phyloP scores from a whole-genome alignment of 805 yeast species.

The Hanseniaspora vineae region DNA sequence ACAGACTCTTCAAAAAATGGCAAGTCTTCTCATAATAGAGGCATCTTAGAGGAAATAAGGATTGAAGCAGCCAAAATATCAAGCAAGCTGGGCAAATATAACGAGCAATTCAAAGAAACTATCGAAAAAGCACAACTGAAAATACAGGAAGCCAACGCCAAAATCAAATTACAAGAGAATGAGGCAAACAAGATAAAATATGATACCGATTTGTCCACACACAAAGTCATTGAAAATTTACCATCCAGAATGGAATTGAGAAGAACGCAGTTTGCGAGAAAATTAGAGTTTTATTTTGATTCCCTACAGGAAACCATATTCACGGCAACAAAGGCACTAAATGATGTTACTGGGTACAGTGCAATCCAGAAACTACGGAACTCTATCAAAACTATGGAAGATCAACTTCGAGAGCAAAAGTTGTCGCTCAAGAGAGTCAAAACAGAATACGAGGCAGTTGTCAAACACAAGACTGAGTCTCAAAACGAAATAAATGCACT shows the following conservation, averaged over 20 bases:
- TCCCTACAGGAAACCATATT: constrained; percentile 45
- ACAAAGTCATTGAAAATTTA: constrained; percentile 23
- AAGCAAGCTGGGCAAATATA: not conserved
- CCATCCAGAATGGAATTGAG: constrained; percentile 34
- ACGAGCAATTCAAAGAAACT: not conserved
- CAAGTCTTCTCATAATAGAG: no score
- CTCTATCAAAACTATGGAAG: constrained; percentile 45
- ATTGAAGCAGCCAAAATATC: not conserved
- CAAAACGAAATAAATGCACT: constrained; percentile 83
- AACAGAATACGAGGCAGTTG: constrained; percentile 41
- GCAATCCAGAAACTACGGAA: constrained; percentile 60
- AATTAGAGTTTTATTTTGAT: constrained; percentile 36
- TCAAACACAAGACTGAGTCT: constrained; percentile 48
- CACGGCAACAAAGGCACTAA: constrained; percentile 55
- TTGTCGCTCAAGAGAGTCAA: constrained; percentile 36
- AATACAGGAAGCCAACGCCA: constrained; percentile 25
- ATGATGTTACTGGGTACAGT: constrained; percentile 87
- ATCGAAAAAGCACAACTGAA: constrained; percentile 17
- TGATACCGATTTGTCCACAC: constrained; percentile 24
- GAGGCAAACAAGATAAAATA: constrained; percentile 24
- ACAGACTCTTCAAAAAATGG: no score
- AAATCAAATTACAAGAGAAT: constrained; percentile 25
- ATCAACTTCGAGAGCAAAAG: constrained; percentile 35
- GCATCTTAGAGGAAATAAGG: not conserved
- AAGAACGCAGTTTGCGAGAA: constrained; percentile 30